These are phyloP conservation scores for Glycine latifolia DNA, from an alignment of 306 rosid species.

Conservation along the genomic window DNA sequence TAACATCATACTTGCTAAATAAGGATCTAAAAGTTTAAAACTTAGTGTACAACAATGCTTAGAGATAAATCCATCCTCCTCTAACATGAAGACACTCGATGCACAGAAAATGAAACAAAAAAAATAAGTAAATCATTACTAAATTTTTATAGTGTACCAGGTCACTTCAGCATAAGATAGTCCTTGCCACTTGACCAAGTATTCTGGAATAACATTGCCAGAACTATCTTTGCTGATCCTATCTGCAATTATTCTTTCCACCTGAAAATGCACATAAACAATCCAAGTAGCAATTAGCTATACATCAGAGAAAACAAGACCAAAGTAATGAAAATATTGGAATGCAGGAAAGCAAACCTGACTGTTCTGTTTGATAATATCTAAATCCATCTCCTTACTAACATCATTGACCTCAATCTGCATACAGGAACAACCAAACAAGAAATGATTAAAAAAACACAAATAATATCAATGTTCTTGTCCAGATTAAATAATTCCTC, in stretches of 20 bases:
- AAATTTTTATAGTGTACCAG: conserved; percentile 62
- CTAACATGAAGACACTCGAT: conserved; percentile 13
- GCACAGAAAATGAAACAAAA: conserved; percentile 19
- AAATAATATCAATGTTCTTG: conserved; percentile 1
- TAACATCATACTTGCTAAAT: not conserved
- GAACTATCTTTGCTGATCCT: conserved; percentile 81
- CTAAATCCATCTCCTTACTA: conserved; percentile 99
- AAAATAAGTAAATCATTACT: conserved; percentile 25
- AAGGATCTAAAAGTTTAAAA: conserved; percentile 36
- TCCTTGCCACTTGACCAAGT: conserved; percentile 99
- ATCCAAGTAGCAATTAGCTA: conserved; percentile 29
- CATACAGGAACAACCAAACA: conserved; percentile 26
- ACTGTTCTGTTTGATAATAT: conserved; percentile 97
- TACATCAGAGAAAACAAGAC: not conserved
- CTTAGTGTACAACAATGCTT: not conserved
- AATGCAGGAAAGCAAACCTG: conserved; percentile 70
- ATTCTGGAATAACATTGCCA: conserved; percentile 83
- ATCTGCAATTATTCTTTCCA: conserved; percentile 92
- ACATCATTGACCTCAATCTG: conserved; percentile 99
- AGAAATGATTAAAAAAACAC: conserved; percentile 34
- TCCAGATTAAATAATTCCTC: conserved; percentile 1
- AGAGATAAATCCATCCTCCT: conserved; percentile 32
- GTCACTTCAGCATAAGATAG: conserved; percentile 98
- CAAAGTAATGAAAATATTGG: conserved; percentile 30
- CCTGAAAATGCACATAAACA: conserved; percentile 58